Conservation (phyloP, 768 basidiomycete species). For the Tulasnella sp. region DNA sequence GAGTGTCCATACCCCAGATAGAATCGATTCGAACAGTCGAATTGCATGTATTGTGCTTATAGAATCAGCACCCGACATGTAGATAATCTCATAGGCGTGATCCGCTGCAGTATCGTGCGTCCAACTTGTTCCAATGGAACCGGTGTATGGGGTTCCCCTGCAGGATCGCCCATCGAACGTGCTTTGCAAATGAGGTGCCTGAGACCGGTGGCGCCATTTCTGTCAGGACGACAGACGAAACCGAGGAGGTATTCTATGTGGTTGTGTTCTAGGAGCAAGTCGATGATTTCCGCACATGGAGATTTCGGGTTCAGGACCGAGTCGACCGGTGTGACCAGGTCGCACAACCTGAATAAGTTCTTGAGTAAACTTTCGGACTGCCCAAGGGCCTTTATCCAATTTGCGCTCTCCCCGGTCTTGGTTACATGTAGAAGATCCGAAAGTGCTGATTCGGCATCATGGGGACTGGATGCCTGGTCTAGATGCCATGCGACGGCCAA, state of each 20-base stretch:
- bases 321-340: neutral
- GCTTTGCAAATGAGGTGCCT: neutral
- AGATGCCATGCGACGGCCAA: neutral
- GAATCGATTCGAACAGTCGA: neutral
- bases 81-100: neutral
- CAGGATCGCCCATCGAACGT: neutral
- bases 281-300: neutral
- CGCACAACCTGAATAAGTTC: neutral
- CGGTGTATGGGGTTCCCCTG: neutral
- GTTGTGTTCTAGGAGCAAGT: neutral
- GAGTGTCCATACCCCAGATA: neutral
- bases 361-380: neutral
- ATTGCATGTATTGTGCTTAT: neutral
- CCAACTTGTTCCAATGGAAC: neutral
- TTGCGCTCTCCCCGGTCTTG: neutral
- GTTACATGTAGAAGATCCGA: neutral
- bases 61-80: neutral
- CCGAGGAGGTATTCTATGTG: neutral
- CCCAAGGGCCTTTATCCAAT: neutral
- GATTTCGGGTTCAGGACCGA: neutral
- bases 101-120: neutral
- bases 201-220: neutral
- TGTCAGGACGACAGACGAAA: neutral
- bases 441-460: neutral
- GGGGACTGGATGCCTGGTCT: neutral